Base-by-base conservation (phyloP, 441 rosid genomes). In the Dalechampia spathulata region DNA sequence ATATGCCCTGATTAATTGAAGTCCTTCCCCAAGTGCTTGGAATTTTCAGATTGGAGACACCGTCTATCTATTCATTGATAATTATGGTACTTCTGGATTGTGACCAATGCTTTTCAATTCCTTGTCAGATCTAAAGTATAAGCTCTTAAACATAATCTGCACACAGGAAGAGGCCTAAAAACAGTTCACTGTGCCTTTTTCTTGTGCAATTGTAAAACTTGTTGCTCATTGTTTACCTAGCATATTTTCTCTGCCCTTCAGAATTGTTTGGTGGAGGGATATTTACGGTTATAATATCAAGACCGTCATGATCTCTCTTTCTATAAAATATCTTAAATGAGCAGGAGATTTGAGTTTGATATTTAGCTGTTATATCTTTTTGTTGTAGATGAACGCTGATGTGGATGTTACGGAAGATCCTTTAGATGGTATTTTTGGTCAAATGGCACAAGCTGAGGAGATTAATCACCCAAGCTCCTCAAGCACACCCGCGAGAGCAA, bases 361-460 rank as follows among this genome's bases (percentile, higher is more conserved):
- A 27, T 7, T 44, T 44, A 17, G 53, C 59, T 61, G 26, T 58
- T 52, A 39, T 47, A 46, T 69, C 34, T 39, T 65, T 23, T 60
- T 54, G 20, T 55, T 63, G 58, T 45, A 84, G 87, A 72, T 69
- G 49, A 72, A 55, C 49, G 50, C 51, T 36, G 60, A 46, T 36
- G 63, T 49, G 34, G 73, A 72, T 40, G 23, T 63, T 36, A 65
- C 64, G 72, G 81, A 65, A 58, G 87, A 83, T 54, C 89, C 87
- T 9, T 64, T 83, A 45, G 87, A 73, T 44, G 53, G 68, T 59
- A 64, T 85, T 44, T 80, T 85, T 71, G 85, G 87, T 54, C 11
- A 16, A 52, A 30, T 40, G 15, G 37, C 64, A 51, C 58, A 67
- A 23, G 23, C 48, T 41, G 83, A 79, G 60, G 85, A 69, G 72